Evolutionary conservation across 768 basidiomycete genomes (phyloP).

Genomic region (Agrocybe praecox): DNA sequence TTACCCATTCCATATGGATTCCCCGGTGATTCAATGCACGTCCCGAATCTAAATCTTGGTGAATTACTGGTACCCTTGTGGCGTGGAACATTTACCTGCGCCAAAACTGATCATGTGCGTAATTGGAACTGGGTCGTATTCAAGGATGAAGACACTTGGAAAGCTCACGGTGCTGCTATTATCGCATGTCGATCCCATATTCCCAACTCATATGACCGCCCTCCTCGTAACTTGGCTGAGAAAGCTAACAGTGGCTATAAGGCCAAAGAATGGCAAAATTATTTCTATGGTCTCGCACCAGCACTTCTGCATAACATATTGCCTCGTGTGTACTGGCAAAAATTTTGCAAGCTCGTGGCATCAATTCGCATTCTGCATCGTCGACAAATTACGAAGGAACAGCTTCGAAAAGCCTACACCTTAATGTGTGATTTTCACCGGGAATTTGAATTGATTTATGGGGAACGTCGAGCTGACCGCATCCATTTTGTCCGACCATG

Average conservation of each 20-base stretch:
- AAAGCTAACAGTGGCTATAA: slow-evolving; percentile 42
- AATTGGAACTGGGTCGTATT: slow-evolving; percentile 35
- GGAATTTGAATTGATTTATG: slow-evolving; percentile 37
- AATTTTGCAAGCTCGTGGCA: slow-evolving; percentile 10
- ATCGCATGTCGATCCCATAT: slow-evolving; percentile 16
- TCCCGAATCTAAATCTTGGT: slow-evolving; percentile 32
- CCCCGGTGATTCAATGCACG: slow-evolving; percentile 45
- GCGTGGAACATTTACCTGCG: slow-evolving; percentile 30
- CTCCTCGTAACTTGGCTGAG: slow-evolving; percentile 32
- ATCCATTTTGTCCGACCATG: slow-evolving; percentile 37
- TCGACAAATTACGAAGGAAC: slow-evolving; percentile 9
- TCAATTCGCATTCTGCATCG: slow-evolving; percentile 27
- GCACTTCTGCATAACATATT: slow-evolving; percentile 26
- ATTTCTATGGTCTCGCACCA: slow-evolving; percentile 34
- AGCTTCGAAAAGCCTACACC: slow-evolving; percentile 16
- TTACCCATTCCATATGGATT: slow-evolving; percentile 37
- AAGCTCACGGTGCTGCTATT: slow-evolving; percentile 19
- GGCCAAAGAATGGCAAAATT: slow-evolving; percentile 33
- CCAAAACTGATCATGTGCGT: slow-evolving; percentile 11
- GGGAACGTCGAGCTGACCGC: slow-evolving; percentile 22
- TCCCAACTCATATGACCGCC: slow-evolving; percentile 25
- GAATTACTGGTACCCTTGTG: slow-evolving; percentile 37
- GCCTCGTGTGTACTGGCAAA: slow-evolving; percentile 21
- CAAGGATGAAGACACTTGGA: slow-evolving; percentile 28
- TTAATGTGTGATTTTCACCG: slow-evolving; percentile 20